A percentile compares a stretch with the other conserved stretches of the same genome.
phyloP scores from a whole-genome alignment of 768 basidiomycete genomes.

The Phylloporus rhodoxanthus region DNA sequence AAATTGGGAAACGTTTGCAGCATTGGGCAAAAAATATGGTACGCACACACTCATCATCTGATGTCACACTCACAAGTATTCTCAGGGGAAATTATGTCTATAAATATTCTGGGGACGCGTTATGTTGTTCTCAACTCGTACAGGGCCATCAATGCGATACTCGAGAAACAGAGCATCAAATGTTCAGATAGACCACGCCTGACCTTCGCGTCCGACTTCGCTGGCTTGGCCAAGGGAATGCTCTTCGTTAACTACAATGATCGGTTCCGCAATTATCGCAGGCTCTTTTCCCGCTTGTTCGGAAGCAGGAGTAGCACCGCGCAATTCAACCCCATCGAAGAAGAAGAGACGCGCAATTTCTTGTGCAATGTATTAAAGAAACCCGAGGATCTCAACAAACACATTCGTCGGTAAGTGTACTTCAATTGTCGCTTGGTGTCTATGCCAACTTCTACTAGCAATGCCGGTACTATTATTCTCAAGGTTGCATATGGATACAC shows the following conservation, averaged over 20 bases:
- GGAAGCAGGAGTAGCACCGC: slow-evolving; percentile 9
- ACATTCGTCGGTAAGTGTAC: slow-evolving; percentile 20
- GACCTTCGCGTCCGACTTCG: slow-evolving; percentile 17
- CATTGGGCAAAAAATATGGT: slow-evolving; percentile 52
- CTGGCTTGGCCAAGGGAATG: slow-evolving; percentile 12
- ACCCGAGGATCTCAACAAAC: slow-evolving; percentile 13
- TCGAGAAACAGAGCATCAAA: slow-evolving; percentile 50
- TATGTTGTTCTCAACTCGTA: slow-evolving; percentile 47
- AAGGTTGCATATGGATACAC: slow-evolving; percentile 38
- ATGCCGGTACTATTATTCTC: slow-evolving; percentile 28
- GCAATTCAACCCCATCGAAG: slow-evolving; percentile 13
- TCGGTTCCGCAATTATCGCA: slow-evolving; percentile 14
- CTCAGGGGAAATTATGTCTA: slow-evolving; percentile 17
- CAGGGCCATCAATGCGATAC: slow-evolving; percentile 41
- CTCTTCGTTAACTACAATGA: slow-evolving; percentile 8
- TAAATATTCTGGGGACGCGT: slow-evolving; percentile 37
- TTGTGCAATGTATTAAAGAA: slow-evolving; percentile 12
- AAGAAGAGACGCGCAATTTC: slow-evolving; percentile 17
- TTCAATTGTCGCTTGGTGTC: background rate
- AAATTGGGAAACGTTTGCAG: slow-evolving; percentile 48
- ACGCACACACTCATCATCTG: slow-evolving; percentile 6
- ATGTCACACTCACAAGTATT: background rate
- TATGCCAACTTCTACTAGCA: background rate
- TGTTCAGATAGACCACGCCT: slow-evolving; percentile 35
- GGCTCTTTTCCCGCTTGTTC: slow-evolving; percentile 2